Percentiles rank a stretch among this genome's conserved stretches.
phyloP scores from a whole-genome alignment of 805 yeast species.

The Wickerhamiella kurtzmanii region DNA sequence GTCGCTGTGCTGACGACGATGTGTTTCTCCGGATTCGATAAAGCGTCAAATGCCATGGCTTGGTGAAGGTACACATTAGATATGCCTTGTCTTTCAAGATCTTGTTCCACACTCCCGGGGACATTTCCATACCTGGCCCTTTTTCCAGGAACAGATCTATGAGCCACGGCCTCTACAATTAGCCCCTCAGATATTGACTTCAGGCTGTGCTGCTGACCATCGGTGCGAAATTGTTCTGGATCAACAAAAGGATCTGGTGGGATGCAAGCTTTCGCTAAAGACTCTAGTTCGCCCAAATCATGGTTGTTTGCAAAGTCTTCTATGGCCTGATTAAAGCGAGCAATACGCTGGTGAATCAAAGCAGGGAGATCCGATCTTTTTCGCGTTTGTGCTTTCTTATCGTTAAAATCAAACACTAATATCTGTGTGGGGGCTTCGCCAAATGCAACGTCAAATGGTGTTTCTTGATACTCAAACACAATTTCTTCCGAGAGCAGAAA shows the following conservation, averaged over 20 bases:
- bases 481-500: conserved; percentile 56
- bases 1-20: conserved; percentile 90
- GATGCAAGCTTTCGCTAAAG: conserved; percentile 1
- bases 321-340: conserved; percentile 10
- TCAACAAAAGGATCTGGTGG: conserved; percentile 4
- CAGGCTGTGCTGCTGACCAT: not conserved
- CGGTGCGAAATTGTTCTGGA: not conserved
- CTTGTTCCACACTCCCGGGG: conserved; percentile 26
- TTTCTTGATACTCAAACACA: conserved; percentile 64
- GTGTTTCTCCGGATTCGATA: conserved; percentile 40
- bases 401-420: conserved; percentile 63
- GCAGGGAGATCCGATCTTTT: conserved; percentile 4
- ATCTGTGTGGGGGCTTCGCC: conserved; percentile 34
- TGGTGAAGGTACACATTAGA: conserved; percentile 66
- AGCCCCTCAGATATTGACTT: conserved; percentile 1
- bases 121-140: conserved; percentile 6
- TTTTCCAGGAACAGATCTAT: conserved; percentile 39
- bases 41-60: conserved; percentile 47
- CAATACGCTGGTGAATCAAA: conserved; percentile 10
- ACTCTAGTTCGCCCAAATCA: conserved; percentile 2
- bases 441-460: conserved; percentile 30
- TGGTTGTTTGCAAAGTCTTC: conserved; percentile 4
- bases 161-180: conserved; percentile 34
- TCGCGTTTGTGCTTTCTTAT: conserved; percentile 37
- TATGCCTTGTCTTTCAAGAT: conserved; percentile 33